Conservation (phyloP, 2,329 filamentous ascomycete genomes). For the Penicillium sclerotigenum region DNA sequence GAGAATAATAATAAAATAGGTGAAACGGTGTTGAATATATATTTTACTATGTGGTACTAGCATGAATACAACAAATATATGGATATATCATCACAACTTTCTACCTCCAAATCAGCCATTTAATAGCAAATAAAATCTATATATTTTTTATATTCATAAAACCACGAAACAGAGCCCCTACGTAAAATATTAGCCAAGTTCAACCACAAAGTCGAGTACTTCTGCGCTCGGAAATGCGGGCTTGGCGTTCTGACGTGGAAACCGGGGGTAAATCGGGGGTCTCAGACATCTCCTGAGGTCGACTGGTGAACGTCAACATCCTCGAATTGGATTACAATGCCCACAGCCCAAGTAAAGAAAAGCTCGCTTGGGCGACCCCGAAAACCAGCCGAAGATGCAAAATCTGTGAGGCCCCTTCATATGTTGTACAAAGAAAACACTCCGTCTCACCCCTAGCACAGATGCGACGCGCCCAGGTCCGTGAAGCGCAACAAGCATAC, state of each 20-base stretch:
- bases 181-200: not conserved
- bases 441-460: not conserved
- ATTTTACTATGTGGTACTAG: not conserved
- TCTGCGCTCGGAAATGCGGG: not conserved
- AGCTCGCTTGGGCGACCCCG: not conserved
- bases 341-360: not conserved
- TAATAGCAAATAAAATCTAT: too few species aligned
- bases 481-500: constrained; percentile 17
- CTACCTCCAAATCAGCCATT: not conserved
- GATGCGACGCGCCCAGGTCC: constrained; percentile 9
- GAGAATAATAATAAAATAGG: not conserved
- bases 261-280: too few species aligned
- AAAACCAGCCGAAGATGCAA: not conserved
- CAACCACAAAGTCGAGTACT: not conserved
- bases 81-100: not conserved
- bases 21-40: not conserved
- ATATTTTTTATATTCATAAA: too few species aligned
- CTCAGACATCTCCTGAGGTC: not conserved
- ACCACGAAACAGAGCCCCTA: not conserved
- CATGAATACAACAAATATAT: not conserved
- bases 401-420: not conserved
- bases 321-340: not conserved
- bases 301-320: not conserved
- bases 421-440: too few species aligned
- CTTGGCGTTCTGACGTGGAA: not conserved